Base-by-base conservation (phyloP, 2,329 filamentous ascomycete genomes). In the Diaporthe sp. region DNA sequence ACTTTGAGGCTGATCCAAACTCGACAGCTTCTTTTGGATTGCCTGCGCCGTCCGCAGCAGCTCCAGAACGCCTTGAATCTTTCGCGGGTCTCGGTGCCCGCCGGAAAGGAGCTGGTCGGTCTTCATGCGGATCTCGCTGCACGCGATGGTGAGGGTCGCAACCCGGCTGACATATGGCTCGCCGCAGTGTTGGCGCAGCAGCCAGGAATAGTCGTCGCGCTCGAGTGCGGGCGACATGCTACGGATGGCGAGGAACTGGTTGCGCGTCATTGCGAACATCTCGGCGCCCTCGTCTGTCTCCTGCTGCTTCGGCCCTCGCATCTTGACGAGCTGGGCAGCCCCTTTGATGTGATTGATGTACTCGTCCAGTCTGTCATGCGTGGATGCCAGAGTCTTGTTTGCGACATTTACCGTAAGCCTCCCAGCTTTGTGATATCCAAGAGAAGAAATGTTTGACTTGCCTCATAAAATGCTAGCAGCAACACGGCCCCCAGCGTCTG, bases 51-150 rank as follows among this genome's bases (percentile, higher is more conserved):
- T 44, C 35, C 70, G 70, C 17, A 72, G 58, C 58, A 72, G 59
- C 27, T 55, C 56, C 13, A 72, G 58, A 2, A 72, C 70, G 47
- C 13, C 35, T 15, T 66, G 47, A 35, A 66, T 66, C 35, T 56
- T 66, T 9, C 58, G 30, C 10, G 70, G 42, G 70, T 53, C 19
- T 50, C 77, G 74, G 30, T 76, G 72, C 79, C 95, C 95, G 0
- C 86, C 97, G 30, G 94, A 94, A 0, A 96, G 96, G 76, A 92
- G 97, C 73, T 89, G 94, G 76, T 91, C 91, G 8, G 77, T 69
- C 50, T 78, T 76, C 59, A 78, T 77, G 17, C 77, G 70, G 35
- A 78, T 74, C 51, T 77, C 74, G 58, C 75, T 77, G 72, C 73
- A 74, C 27, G 73, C 71, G 63, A 78, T 76, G 30, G 77, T 76